Evolutionary conservation across 73 alveolate genomes (phyloP), one percentile per base, ranked within the genome.

Genomic region (Urostyla sp.): DNA sequence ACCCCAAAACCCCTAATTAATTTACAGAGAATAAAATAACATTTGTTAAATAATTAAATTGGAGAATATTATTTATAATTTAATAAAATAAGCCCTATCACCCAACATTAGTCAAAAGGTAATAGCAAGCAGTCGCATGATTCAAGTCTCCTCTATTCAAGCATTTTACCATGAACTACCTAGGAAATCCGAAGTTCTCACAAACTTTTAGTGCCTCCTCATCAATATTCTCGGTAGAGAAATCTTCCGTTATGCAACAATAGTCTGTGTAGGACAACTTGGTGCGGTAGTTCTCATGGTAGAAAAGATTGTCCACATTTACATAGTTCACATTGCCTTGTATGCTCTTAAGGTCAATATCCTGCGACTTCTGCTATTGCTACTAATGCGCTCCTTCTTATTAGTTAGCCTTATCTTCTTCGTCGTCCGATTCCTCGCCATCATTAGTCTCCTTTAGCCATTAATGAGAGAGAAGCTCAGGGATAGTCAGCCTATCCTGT

Each of bases 91-190:
- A n/a, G n/a, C n/a, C n/a, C 51, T 55, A 55, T 59, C 77, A 59
- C 57, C 77, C 77, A 8, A 55, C 88, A 34, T 81, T 80, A 44
- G 87, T 56, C 56, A 90, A 53, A 56, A 90, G 72, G 74, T 88
- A 86, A 67, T 91, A 91, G 75, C 94, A 81, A 0, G 94, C 97
- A 0, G 97, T 91, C 18, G 97, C 97, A 67, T 91, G 93, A 63
- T 92, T 88, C 28, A 88, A 61, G 23, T 77, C 92, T 44, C 93
- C 93, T 26, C 90, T 82, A 27, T 72, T 92, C 44, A 92, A 28
- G 31, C 95, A 92, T 49, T 92, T 84, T 4, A 80, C 61, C 52
- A 92, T 80, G 56, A 72, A 83, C 27, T 58, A 56, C 44, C 83
- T 51, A 31, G 91, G 91, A 73, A 72, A 83, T 45, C 91, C 91